Base-by-base conservation (phyloP, 2,329 filamentous ascomycete genomes). In the Zymoseptoria pseudotritici region DNA sequence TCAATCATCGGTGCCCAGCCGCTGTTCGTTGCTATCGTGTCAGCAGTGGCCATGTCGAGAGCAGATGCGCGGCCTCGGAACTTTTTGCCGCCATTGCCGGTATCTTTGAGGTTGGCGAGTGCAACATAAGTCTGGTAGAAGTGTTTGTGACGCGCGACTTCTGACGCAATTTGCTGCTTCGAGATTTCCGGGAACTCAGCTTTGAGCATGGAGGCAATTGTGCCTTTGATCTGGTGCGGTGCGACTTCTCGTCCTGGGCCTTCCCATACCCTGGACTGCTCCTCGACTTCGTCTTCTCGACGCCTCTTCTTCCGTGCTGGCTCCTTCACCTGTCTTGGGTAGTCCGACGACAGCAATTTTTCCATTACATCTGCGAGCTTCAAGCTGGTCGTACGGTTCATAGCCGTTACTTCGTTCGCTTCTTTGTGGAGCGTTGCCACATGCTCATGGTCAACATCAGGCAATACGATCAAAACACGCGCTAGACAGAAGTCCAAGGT, bases 181-280 rank as follows among this genome's bases (percentile, higher is more conserved):
- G 76, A 72, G 5, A 78, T 67, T 7, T 70, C 66, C 0, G 67
- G 71, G 55, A 78, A 79, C 51, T 79, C 75, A 56, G 76, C 73
- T 63, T 76, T 77, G 11, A 79, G 69, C 10, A 73, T 68, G 55
- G 61, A 53, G 22, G 55, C 55, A 46, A 70, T 67, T 2, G 65
- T 50, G 9, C 64, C 64, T 21, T 62, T 64, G 31, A 64, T 54
- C 22, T 54, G 57, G 9, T 7, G 20, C 6, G 63, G 61, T 2
- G 60, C 53, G 1, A 56, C 42, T 22, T 55, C 58, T n/a, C 71
- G 64, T 57, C 67, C 63, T 21, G 61, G 52, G 9, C 36, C 57
- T 51, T 69, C 65, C 67, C 68, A 70, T 5, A 55, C 60, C 36
- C 66, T 61, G 55, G 52, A 53, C 31, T 69, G 67, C 11, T 61